Percentiles rank a stretch among this genome's conserved stretches.
Conservation (phyloP, 2,329 filamentous ascomycete species). For the Fusarium stilboides region DNA sequence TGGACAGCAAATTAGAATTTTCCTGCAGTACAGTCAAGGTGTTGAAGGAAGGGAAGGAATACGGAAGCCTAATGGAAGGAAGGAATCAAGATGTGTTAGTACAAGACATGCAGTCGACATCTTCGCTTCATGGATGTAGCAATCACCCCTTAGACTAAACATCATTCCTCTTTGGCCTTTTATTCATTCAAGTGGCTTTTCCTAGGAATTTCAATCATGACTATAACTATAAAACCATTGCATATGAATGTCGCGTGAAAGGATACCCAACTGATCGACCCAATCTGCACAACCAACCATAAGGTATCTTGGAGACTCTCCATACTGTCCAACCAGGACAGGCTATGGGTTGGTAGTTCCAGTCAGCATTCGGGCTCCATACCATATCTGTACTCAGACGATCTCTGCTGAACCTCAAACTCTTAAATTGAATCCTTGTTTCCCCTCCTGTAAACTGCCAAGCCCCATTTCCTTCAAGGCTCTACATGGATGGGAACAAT, state of each 20-base stretch:
- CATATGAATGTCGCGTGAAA: slow-evolving; percentile 1
- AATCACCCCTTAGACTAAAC: too few species aligned
- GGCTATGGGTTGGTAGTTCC: not conserved
- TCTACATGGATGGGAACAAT: not conserved
- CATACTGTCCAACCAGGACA: not conserved
- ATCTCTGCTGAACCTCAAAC: too few species aligned
- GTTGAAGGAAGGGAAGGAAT: too few species aligned
- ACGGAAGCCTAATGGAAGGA: too few species aligned
- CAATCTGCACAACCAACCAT: slow-evolving; percentile 5
- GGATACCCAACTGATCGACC: slow-evolving; percentile 18
- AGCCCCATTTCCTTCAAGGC: not conserved
- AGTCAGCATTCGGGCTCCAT: slow-evolving; percentile 1
- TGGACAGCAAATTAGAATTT: too few species aligned
- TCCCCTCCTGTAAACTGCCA: not conserved
- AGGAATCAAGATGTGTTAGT: too few species aligned
- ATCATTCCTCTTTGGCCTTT: too few species aligned
- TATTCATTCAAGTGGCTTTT: too few species aligned
- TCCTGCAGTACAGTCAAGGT: too few species aligned
- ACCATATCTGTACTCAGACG: not conserved
- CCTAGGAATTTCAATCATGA: too few species aligned
- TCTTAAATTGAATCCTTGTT: not conserved
- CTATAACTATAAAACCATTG: not conserved
- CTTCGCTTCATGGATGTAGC: too few species aligned
- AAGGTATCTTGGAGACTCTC: slow-evolving; percentile 4
- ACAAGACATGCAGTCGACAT: too few species aligned